Evolutionary conservation across 1,284 basidiomycete species (phyloP).

Genomic region (Marasmius oreades): DNA sequence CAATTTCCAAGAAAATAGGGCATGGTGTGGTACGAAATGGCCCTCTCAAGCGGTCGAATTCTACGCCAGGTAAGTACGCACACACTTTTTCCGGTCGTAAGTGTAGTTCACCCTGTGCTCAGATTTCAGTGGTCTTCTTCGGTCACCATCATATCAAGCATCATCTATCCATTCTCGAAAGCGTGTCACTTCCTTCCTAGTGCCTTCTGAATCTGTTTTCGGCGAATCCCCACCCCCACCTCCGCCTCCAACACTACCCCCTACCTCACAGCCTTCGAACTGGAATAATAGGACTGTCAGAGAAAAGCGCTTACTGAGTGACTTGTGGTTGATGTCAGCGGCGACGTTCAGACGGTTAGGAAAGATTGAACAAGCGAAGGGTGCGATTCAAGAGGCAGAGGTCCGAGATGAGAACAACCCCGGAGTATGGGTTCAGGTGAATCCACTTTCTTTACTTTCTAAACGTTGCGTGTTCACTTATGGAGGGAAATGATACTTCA

Average conservation of each 20-base stretch:
- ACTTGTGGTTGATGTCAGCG: slow-evolving; percentile 92
- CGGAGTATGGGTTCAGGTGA: slow-evolving; percentile 91
- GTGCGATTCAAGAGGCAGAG: slow-evolving; percentile 95
- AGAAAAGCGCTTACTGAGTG: slow-evolving; percentile 74
- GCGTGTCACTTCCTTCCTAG: slow-evolving; percentile 8
- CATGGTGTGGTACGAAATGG: slow-evolving; percentile 59
- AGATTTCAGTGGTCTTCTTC: slow-evolving; percentile 66
- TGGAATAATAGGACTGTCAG: slow-evolving; percentile 47
- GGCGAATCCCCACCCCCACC: slow-evolving; percentile 36
- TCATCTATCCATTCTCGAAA: slow-evolving; percentile 53
- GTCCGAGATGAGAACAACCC: slow-evolving; percentile 83
- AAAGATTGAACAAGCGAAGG: slow-evolving; percentile 86
- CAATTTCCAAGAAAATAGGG: slow-evolving; percentile 73
- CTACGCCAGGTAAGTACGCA: slow-evolving; percentile 54
- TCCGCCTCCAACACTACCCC: slow-evolving; percentile 39
- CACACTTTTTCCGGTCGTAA: slow-evolving; percentile 8
- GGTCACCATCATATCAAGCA: slow-evolving; percentile 68
- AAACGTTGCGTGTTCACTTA: not conserved
- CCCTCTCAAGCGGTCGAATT: slow-evolving; percentile 53
- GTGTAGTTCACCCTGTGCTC: slow-evolving; percentile 4
- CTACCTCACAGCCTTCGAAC: slow-evolving; percentile 33
- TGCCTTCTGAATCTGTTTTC: slow-evolving; percentile 20
- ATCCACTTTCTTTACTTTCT: slow-evolving; percentile 17
- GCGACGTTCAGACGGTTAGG: slow-evolving; percentile 90
- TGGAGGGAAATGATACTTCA: slow-evolving; percentile 24